Percentiles rank a stretch among this genome's conserved stretches.
phyloP scores from a whole-genome alignment of 768 basidiomycete genomes.

The Podaxis carcinomalis region DNA sequence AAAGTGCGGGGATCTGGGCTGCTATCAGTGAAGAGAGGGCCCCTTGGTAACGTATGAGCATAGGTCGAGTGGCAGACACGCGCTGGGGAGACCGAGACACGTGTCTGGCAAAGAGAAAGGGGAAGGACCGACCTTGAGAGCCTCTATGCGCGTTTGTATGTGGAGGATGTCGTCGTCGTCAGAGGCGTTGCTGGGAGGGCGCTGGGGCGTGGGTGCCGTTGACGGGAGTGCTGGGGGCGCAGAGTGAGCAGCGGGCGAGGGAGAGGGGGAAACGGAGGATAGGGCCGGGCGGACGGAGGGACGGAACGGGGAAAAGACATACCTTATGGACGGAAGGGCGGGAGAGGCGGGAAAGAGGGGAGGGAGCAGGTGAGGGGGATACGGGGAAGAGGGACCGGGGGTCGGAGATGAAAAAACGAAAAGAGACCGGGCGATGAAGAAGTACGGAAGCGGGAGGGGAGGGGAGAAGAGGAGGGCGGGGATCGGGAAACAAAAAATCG shows the following conservation, averaged over 20 bases:
- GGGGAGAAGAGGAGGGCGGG: slow-evolving; percentile 11
- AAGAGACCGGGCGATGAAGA: slow-evolving; percentile 5
- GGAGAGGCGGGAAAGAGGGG: neutral
- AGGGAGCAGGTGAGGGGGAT: neutral
- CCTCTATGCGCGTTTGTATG: slow-evolving; percentile 1
- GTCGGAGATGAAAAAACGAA: slow-evolving; percentile 8
- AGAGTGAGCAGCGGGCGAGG: slow-evolving; percentile 1
- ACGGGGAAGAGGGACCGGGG: neutral
- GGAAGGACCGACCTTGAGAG: neutral
- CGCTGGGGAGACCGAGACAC: slow-evolving; percentile 7
- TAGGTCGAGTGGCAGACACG: neutral
- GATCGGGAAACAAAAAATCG: slow-evolving; percentile 12
- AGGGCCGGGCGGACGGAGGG: slow-evolving; percentile 1
- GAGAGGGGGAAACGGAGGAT: slow-evolving; percentile 2
- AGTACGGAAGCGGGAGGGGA: slow-evolving; percentile 6
- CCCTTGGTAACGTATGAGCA: slow-evolving; percentile 1
- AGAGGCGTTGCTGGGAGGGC: neutral
- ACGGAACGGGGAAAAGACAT: slow-evolving; percentile 6
- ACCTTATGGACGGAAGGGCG: slow-evolving; percentile 9
- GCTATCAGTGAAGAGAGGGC: neutral
- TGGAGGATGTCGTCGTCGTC: neutral
- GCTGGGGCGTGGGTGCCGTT: neutral
- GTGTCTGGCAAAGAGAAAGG: neutral
- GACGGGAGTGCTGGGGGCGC: neutral
- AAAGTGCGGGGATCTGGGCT: neutral